These are phyloP conservation scores for Chenopodium formosanum DNA, from an alignment of 148 eudicot genomes.

Conservation along the genomic window DNA sequence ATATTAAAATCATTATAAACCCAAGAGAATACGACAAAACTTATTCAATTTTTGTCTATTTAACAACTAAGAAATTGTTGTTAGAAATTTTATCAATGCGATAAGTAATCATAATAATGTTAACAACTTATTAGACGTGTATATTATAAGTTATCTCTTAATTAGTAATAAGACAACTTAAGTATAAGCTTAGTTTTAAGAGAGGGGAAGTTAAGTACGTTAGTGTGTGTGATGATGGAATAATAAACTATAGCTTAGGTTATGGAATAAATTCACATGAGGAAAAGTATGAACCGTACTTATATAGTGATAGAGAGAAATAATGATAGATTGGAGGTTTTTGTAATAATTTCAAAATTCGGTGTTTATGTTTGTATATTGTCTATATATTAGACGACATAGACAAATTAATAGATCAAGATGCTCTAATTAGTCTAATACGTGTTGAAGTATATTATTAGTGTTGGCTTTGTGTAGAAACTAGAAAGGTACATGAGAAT, in stretches of 20 bases:
- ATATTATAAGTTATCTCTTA: neutral
- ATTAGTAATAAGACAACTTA: neutral
- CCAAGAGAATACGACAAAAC: neutral
- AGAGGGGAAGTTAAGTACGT: neutral
- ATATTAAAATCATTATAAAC: too few species aligned
- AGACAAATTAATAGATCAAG: neutral
- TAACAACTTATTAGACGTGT: neutral
- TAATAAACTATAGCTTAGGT: neutral
- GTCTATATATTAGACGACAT: neutral
- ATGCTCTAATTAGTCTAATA: too few species aligned
- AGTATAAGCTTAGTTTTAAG: neutral
- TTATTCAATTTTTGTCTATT: neutral
- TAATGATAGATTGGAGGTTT: neutral
- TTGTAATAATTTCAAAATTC: too few species aligned
- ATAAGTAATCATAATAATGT: neutral
- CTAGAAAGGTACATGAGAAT: too few species aligned
- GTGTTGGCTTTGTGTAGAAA: too few species aligned
- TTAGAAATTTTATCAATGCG: neutral
- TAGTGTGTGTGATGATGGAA: neutral
- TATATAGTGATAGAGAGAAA: neutral
- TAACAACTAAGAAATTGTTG: neutral
- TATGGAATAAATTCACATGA: neutral
- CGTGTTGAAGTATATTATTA: too few species aligned
- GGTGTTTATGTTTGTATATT: too few species aligned
- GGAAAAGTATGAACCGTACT: neutral